Evolutionary conservation across 768 basidiomycete species (phyloP), one percentile per base, ranked within the genome.

Genomic region (Mycena metata): DNA sequence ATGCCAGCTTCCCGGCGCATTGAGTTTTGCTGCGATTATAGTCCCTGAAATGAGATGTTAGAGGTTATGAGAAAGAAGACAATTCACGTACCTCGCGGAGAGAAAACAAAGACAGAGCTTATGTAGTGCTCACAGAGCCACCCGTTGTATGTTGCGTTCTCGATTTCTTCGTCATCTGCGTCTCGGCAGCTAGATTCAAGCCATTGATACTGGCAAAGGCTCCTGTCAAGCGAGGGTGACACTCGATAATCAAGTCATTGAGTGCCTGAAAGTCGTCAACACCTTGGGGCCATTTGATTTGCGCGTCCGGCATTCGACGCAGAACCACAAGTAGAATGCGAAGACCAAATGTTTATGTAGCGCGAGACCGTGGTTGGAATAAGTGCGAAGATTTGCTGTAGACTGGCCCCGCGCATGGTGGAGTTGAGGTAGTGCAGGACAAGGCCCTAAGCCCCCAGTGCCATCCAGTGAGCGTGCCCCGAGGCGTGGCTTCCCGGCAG

Each of bases 371-470:
- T 82, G 0, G 80, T 30, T 13, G 84, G 83, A 15, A 82, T 76
- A 8, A 86, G 70, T 1, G 82, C 83, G 70, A 86, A 87, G 10
- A 86, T 84, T 54, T 85, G 80, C 60, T 81, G 78, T 2, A 86
- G 75, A 26, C 73, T 77, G 26, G 79, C 71, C 35, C 85, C 80
- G 1, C 56, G 74, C 79, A 86, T 84, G 0, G 82, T 73, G 0
- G 85, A 86, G n/a, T 69, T 73, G 7, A 86, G 73, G 42, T 78
- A 84, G 58, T 86, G 83, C 0, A 86, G 77, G 0, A 77, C 60
- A 0, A 85, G 79, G 1, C 84, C 82, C 1, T 86, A 76, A 0
- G 77, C n/a, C 84, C 3, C 84, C 83, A 26, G 76, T 76, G 26
- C 80, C 83, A n/a, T n/a, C n/a, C n/a, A n/a, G n/a, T n/a, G n/a